Base-by-base conservation (phyloP, 345 rosid genomes). In the Eucalyptus cladocalyx region DNA sequence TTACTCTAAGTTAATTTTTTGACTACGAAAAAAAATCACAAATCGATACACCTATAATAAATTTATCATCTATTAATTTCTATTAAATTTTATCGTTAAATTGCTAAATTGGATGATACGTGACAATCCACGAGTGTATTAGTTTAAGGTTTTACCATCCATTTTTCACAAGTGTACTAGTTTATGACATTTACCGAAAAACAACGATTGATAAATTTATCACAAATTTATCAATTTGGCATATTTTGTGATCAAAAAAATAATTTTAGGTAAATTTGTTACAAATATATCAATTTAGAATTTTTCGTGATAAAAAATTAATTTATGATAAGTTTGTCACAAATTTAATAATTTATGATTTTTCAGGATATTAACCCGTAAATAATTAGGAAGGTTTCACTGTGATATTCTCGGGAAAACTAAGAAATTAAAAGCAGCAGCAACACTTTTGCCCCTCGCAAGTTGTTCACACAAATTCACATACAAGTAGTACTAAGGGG, bases 41-140 rank as follows among this genome's bases (percentile, higher is more conserved):
- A 56, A 56, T 1, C 0, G 0, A 0, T 56, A 24, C 28, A 56
- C 1, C 0, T 9, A 9, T 56, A 1, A 9, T 9, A 23, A 23
- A 56, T 56, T 24, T 2, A 24, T 56, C 62, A 0, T 56, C 3
- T 56, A 56, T 24, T 2, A 23, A 0, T 56, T 24, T 56, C 1
- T 24, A 1, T 56, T 24, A 56, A 4, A 56, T 56, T 24, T 56
- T 56, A 56, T 23, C 3, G 0, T 56, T 9, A 56, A 24, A 56
- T 56, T 24, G 62, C 0, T 24, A 56, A 56, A 1, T 56, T 56
- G 1, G 3, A 56, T 56, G 3, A 24, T 9, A 56, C 13, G 62
- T 4, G 3, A 56, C 1, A 56, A 0, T 24, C 5, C 28, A 24
- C 1, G 2, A 56, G 13, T 56, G 0, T 56, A 24, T 4, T 3